Evolutionary conservation across 2,329 filamentous ascomycete genomes (phyloP), one percentile per base, ranked within the genome.

Genomic region (Hypoxylon rubiginosum): DNA sequence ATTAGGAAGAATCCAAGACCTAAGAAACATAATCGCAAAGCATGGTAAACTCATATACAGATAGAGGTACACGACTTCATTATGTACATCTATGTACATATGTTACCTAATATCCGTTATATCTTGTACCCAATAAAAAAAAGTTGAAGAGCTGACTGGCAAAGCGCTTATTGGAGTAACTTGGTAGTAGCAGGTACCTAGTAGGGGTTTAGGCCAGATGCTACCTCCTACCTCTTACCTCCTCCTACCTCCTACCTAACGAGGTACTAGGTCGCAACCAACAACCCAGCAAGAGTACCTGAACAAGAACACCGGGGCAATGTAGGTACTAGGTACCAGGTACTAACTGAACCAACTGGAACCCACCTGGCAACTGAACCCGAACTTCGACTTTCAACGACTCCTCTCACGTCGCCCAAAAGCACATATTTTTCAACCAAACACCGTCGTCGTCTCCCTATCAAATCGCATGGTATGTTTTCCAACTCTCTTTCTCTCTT

Each of bases 401-500:
- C 34, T 62, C 45, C 48, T 60, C 32, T 60, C 45, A 54, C 17
- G 55, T 60, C 17, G 34, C 41, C 39, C 58, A 55, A 62, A 56
- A 48, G 26, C 56, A 58, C 53, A 61, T 65, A 63, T 63, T 63
- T 63, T 64, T 61, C 64, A 64, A 57, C 57, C 64, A 64, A 28
- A 64, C 61, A 51, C 39, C 36, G 30, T 30, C 46, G 50, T 21
- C 30, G 34, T n/a, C 48, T 24, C 32, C 45, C 58, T 59, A 51
- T 64, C 61, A 64, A 58, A 58, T 70, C 66, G 70, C 57, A 65
- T 67, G 70, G 70, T 72, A 71, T 64, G 70, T 71, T 10, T 57
- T 62, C 26, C 28, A 53, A 55, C 43, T 7, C 43, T 60, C 36
- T 46, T 62, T 61, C 60, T 55, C 54, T 49, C 45, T 64, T 55